Evolutionary conservation across 73 alveolate genomes (phyloP).

Genomic region (Paramecium bursaria): DNA sequence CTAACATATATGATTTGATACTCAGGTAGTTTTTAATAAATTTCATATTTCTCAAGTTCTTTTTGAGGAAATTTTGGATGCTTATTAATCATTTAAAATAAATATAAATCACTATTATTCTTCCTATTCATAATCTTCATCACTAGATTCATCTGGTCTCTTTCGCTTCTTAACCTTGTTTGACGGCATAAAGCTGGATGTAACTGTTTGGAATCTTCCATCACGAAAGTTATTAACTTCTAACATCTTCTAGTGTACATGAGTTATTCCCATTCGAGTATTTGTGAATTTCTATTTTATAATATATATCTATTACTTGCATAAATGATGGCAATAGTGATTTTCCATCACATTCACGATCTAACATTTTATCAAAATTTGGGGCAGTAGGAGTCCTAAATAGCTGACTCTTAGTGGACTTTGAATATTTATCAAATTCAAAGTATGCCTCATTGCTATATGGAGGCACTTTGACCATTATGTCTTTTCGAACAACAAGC

Average conservation of each 20-base stretch:
- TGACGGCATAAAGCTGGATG: conserved; percentile 31
- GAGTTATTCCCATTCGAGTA: conserved; percentile 50
- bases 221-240: conserved; percentile 58
- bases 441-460: conserved; percentile 41
- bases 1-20: neutral
- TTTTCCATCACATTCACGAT: conserved; percentile 54
- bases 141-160: no score
- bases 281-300: conserved; percentile 42
- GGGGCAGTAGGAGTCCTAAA: conserved; percentile 62
- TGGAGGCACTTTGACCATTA: conserved; percentile 15
- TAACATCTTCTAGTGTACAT: conserved; percentile 57
- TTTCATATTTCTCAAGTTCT: conserved; percentile 36
- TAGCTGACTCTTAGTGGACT: conserved; percentile 1
- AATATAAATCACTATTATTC: no score
- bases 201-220: conserved; percentile 59
- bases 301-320: conserved; percentile 18
- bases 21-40: conserved; percentile 43
- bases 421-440: conserved; percentile 52
- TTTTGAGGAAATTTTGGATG: conserved; percentile 50
- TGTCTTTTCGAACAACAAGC: conserved; percentile 33
- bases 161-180: no score
- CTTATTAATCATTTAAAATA: conserved; percentile 25
- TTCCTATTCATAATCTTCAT: no score
- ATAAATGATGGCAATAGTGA: conserved; percentile 58
- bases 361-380: conserved; percentile 39